Conservation (phyloP, 2,329 filamentous ascomycete genomes). For the Aureobasidium pullulans region DNA sequence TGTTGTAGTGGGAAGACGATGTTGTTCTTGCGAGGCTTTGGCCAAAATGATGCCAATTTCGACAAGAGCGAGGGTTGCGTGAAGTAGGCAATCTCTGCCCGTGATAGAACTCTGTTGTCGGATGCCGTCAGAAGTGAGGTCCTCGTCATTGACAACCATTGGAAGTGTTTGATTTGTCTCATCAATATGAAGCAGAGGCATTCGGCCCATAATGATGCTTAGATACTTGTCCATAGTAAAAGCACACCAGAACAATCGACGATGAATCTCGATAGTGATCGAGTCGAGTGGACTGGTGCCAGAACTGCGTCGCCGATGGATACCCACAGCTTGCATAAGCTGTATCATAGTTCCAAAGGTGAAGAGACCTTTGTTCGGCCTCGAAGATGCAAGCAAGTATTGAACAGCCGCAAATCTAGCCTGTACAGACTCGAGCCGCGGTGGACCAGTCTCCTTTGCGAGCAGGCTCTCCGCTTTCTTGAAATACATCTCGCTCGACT, state of each 20-base stretch:
- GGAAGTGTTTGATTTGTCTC: conserved; percentile 26
- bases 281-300: conserved; percentile 17
- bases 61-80: conserved; percentile 25
- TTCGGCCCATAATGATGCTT: conserved; percentile 32
- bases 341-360: conserved; percentile 31
- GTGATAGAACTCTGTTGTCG: conserved; percentile 25
- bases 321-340: conserved; percentile 30
- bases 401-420: conserved; percentile 34
- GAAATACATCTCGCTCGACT: conserved; percentile 24
- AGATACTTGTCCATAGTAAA: conserved; percentile 35
- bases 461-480: conserved; percentile 21
- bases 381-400: conserved; percentile 31
- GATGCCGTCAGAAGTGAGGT: conserved; percentile 17
- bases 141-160: conserved; percentile 25
- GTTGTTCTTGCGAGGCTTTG: conserved; percentile 25
- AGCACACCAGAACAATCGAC: conserved; percentile 32
- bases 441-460: conserved; percentile 20
- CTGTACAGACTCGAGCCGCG: conserved; percentile 31
- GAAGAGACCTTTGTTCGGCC: conserved; percentile 33
- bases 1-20: conserved; percentile 17
- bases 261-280: conserved; percentile 27
- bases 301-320: conserved; percentile 23
- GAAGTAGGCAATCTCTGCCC: conserved; percentile 26
- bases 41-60: conserved; percentile 24
- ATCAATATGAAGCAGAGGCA: conserved; percentile 29